phyloP scores from a whole-genome alignment of 805 yeast species.

The Starmerella scarabaei region DNA sequence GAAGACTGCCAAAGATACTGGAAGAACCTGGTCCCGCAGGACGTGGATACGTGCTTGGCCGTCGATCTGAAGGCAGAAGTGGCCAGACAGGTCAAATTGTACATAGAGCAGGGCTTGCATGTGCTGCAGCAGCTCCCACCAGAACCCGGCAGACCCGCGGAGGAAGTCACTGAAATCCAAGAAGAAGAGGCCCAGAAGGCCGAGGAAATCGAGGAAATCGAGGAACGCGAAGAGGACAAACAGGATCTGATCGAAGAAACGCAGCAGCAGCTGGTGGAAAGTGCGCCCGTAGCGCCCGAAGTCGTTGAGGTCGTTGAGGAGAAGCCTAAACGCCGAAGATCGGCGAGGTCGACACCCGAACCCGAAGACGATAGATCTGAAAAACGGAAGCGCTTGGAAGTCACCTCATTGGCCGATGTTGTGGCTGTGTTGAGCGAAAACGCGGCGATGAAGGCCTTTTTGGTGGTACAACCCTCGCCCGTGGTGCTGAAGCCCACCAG shows the following conservation, averaged over 20 bases:
- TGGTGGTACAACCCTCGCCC: neutral
- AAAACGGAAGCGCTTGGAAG: neutral
- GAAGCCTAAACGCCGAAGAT: neutral
- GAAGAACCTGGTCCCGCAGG: slow-evolving; percentile 1
- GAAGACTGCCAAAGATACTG: slow-evolving; percentile 5
- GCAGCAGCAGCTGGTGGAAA: neutral
- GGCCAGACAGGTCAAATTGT: slow-evolving; percentile 7
- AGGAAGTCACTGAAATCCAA: neutral
- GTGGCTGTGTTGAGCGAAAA: neutral
- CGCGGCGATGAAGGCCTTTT: neutral
- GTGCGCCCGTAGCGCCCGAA: neutral
- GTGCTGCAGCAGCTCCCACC: neutral
- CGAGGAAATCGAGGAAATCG: neutral
- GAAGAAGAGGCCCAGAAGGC: neutral
- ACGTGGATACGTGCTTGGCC: neutral
- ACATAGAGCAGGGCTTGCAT: slow-evolving; percentile 7
- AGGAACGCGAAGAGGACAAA: neutral
- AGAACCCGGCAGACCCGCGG: too few species aligned
- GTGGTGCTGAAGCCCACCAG: slow-evolving; percentile 1
- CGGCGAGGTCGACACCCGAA: slow-evolving; percentile 10
- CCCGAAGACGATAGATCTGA: neutral
- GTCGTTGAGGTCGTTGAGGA: neutral
- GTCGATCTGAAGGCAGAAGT: slow-evolving; percentile 8
- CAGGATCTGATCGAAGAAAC: neutral
- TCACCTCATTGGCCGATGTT: neutral